Conservation (phyloP, 495 filamentous ascomycete species). For the Penicillium canariense region DNA sequence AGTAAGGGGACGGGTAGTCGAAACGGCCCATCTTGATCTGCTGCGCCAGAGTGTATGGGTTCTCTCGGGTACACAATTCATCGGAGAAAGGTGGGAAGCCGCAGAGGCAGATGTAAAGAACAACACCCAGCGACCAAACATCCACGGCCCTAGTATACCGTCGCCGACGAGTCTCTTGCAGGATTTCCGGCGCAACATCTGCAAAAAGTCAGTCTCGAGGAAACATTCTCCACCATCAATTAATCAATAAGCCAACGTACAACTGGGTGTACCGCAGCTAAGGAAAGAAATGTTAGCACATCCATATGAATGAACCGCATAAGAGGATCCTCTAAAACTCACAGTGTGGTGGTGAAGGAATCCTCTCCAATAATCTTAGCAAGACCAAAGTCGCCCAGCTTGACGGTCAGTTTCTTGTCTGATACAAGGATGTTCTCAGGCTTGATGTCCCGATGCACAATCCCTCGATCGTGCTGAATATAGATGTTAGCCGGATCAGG, state of each 20-base stretch:
- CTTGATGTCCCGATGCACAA: slow-evolving; percentile 98
- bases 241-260: slow-evolving; percentile 41
- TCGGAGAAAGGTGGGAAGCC: slow-evolving; percentile 97
- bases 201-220: slow-evolving; percentile 22
- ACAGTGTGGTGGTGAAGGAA: slow-evolving; percentile 94
- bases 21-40: slow-evolving; percentile 87
- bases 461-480: slow-evolving; percentile 87
- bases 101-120: slow-evolving; percentile 98
- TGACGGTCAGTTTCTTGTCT: slow-evolving; percentile 80
- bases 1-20: slow-evolving; percentile 96
- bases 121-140: slow-evolving; percentile 95
- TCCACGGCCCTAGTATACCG: slow-evolving; percentile 95
- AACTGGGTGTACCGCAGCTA: slow-evolving; percentile 89
- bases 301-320: neutral
- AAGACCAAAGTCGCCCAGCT: slow-evolving; percentile 95
- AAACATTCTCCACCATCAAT: neutral
- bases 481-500: slow-evolving; percentile 32
- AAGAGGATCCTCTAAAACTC: slow-evolving; percentile 28
- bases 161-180: slow-evolving; percentile 71
- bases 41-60: slow-evolving; percentile 84
- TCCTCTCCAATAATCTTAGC: slow-evolving; percentile 99
- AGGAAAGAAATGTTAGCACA: slow-evolving; percentile 12
- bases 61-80: slow-evolving; percentile 73
- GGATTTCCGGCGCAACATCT: slow-evolving; percentile 95
- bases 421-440: slow-evolving; percentile 94